phyloP scores from a whole-genome alignment of 495 filamentous ascomycete species.

The Penicillium cataractarum region DNA sequence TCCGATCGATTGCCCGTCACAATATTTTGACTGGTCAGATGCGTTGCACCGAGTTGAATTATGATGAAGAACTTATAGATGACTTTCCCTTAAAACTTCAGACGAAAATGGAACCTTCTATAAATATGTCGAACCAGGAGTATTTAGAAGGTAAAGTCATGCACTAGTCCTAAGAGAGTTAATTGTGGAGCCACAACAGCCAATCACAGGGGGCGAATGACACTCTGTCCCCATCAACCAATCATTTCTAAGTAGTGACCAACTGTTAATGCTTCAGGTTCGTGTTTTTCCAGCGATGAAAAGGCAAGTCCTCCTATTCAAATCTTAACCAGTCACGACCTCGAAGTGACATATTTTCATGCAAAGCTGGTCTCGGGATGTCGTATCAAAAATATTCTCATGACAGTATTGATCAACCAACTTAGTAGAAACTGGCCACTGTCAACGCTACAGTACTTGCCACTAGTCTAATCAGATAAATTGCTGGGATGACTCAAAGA shows the following conservation, averaged over 20 bases:
- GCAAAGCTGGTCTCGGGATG: background rate
- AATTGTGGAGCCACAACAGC: conserved; percentile 1
- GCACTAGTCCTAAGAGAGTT: conserved; percentile 7
- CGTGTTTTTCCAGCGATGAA: conserved; percentile 3
- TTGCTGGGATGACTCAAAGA: background rate
- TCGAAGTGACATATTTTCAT: background rate
- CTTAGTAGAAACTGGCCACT: background rate
- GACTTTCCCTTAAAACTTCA: background rate
- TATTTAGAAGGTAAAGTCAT: conserved; percentile 2
- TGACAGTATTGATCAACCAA: background rate
- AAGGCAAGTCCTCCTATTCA: conserved; percentile 12
- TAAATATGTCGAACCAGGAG: conserved; percentile 10
- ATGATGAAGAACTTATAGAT: background rate
- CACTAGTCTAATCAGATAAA: background rate
- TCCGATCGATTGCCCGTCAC: conserved; percentile 10
- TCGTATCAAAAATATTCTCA: background rate
- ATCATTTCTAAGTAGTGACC: background rate
- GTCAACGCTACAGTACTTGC: background rate
- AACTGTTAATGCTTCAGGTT: background rate
- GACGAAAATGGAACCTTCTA: background rate
- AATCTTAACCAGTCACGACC: background rate
- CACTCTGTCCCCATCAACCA: conserved; percentile 14
- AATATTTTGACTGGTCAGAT: background rate
- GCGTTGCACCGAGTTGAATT: background rate
- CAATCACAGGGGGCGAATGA: conserved; percentile 22